These are phyloP conservation scores for Scedosporium apiospermum DNA, from an alignment of 2,329 filamentous ascomycete species.

Conservation along the genomic window DNA sequence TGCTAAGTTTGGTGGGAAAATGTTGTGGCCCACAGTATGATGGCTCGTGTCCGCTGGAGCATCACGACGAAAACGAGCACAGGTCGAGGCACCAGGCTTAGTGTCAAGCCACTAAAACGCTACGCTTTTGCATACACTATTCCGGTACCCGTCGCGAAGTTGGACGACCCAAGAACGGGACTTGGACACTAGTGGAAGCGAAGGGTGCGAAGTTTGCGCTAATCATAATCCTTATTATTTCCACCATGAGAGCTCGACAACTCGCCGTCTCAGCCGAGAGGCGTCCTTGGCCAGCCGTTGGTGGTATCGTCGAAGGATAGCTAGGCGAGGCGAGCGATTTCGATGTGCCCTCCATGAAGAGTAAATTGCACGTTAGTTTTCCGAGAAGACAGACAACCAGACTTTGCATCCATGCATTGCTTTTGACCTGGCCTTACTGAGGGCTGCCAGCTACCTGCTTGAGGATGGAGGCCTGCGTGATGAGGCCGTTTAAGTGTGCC, in stretches of 20 bases:
- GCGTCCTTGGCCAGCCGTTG: too few species aligned
- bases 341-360: too few species aligned
- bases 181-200: neutral
- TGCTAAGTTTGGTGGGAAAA: neutral
- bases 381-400: neutral
- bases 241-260: too few species aligned
- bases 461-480: neutral
- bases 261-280: too few species aligned
- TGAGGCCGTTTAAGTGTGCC: neutral
- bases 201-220: neutral
- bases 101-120: neutral
- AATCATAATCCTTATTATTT: neutral
- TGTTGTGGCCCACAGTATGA: too few species aligned
- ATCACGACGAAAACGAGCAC: too few species aligned
- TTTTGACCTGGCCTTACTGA: neutral
- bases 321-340: too few species aligned
- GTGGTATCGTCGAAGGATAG: too few species aligned
- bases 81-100: neutral
- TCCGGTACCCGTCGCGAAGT: neutral
- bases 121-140: neutral
- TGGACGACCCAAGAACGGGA: neutral
- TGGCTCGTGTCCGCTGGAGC: too few species aligned
- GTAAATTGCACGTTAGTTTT: neutral
- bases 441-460: neutral
- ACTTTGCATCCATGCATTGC: neutral